phyloP scores from a whole-genome alignment of 2,329 filamentous ascomycete genomes.

The Boeremia exigua region DNA sequence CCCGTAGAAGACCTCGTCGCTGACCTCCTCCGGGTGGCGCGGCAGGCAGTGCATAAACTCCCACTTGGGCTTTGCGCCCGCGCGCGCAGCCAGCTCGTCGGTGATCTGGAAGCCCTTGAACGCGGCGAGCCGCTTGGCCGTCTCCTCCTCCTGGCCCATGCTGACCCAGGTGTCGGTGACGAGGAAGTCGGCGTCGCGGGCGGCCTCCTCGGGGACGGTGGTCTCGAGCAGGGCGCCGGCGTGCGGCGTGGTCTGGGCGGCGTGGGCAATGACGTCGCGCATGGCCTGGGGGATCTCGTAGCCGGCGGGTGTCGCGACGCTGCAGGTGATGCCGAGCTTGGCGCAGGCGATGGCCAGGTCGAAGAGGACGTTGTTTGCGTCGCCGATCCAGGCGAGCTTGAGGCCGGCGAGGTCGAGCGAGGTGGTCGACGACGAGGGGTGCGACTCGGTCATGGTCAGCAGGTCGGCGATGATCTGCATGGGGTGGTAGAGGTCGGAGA shows the following conservation, averaged over 20 bases:
- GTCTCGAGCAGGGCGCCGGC: conserved; percentile 77
- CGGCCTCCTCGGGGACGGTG: conserved; percentile 79
- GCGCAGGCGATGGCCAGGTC: conserved; percentile 87
- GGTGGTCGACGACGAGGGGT: conserved; percentile 57
- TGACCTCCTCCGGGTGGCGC: conserved; percentile 89
- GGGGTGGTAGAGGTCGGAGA: conserved; percentile 91
- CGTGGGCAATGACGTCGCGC: conserved; percentile 71
- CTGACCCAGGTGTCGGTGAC: conserved; percentile 98
- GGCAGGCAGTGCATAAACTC: conserved; percentile 99
- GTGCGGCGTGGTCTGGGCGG: conserved; percentile 61
- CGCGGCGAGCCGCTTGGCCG: conserved; percentile 74
- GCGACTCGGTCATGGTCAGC: conserved; percentile 83
- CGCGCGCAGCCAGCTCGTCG: conserved; percentile 78
- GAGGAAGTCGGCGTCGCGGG: conserved; percentile 84
- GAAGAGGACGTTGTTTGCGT: conserved; percentile 96
- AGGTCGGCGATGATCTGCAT: conserved; percentile 95
- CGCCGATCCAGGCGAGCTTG: conserved; percentile 95
- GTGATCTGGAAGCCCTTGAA: conserved; percentile 95
- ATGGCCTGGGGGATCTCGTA: conserved; percentile 82
- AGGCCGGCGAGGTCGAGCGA: conserved; percentile 77
- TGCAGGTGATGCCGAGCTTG: conserved; percentile 85
- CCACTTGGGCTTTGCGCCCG: conserved; percentile 87
- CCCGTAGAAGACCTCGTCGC: conserved; percentile 93
- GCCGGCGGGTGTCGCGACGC: conserved; percentile 83
- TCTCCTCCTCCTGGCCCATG: conserved; percentile 95